phyloP scores from a whole-genome alignment of 2,329 filamentous ascomycete genomes.

The Colletotrichum somersetense region DNA sequence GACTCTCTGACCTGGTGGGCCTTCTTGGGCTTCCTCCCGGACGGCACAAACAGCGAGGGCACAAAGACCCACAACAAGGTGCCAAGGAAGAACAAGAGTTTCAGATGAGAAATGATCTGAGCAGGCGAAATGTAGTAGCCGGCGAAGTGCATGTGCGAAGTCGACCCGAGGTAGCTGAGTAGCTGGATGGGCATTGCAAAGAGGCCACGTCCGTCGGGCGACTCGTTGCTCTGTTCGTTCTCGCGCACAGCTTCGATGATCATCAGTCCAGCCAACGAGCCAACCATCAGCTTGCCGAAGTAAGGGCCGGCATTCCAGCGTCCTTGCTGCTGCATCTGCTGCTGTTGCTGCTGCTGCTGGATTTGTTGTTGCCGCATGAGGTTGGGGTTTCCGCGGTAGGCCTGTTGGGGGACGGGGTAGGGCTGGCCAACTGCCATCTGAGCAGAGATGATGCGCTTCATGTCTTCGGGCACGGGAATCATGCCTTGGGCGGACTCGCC shows the following conservation, averaged over 20 bases:
- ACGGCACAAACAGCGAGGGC: conserved; percentile 62
- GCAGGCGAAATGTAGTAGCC: conserved; percentile 64
- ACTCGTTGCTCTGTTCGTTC: conserved; percentile 73
- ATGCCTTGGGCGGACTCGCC: conserved; percentile 65
- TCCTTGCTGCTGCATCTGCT: conserved; percentile 60
- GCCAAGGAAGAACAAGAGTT: conserved; percentile 65
- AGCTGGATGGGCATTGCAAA: conserved; percentile 73
- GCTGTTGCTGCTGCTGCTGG: conserved; percentile 61
- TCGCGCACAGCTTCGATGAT: conserved; percentile 83
- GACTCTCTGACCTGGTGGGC: conserved; percentile 53
- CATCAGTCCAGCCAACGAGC: conserved; percentile 92
- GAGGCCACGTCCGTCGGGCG: conserved; percentile 74
- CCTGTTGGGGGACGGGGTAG: conserved; percentile 63
- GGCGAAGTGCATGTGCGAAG: conserved; percentile 64
- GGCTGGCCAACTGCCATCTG: conserved; percentile 68
- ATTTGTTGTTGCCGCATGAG: conserved; percentile 68
- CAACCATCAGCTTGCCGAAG: conserved; percentile 87
- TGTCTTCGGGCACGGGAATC: conserved; percentile 75
- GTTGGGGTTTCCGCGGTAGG: conserved; percentile 60
- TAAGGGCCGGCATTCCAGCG: conserved; percentile 69
- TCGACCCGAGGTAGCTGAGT: conserved; percentile 61
- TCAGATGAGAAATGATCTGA: conserved; percentile 64
- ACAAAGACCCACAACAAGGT: conserved; percentile 67
- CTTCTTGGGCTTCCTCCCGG: conserved; percentile 64
- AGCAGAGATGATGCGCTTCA: conserved; percentile 72